A percentile compares a stretch with the other conserved stretches of the same genome.
Conservation (phyloP, 1,139 yeast species). For the Kodamaea ohmeri region DNA sequence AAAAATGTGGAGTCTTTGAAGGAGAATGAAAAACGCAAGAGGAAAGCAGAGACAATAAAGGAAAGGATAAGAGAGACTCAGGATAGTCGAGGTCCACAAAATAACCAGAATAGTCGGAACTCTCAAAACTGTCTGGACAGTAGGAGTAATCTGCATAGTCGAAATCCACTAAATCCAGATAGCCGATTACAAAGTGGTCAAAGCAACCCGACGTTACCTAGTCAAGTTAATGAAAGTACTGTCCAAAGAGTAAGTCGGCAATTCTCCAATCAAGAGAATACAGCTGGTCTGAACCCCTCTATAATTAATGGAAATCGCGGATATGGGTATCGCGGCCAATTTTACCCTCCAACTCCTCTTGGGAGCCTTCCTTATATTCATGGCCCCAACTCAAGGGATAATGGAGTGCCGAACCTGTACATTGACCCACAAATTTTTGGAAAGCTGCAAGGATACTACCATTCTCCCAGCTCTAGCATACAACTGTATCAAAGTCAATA, state of each 20-base stretch:
- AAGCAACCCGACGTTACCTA: too few species aligned
- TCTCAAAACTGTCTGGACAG: too few species aligned
- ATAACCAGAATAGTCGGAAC: not conserved
- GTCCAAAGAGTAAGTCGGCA: too few species aligned
- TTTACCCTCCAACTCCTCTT: too few species aligned
- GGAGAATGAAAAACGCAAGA: slow-evolving; percentile 17
- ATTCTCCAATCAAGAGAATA: too few species aligned
- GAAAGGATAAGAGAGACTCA: not conserved
- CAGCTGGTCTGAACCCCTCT: too few species aligned
- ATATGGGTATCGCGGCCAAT: not conserved
- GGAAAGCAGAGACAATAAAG: not conserved
- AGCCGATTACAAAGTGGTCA: too few species aligned
- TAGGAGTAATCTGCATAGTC: too few species aligned
- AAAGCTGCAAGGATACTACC: not conserved
- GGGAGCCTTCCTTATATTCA: not conserved
- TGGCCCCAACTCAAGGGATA: not conserved
- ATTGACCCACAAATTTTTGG: not conserved
- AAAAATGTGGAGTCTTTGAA: slow-evolving; percentile 28
- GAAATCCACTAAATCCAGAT: too few species aligned
- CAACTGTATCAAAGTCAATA: not conserved
- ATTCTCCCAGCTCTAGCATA: not conserved
- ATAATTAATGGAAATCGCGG: not conserved
- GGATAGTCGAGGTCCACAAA: not conserved
- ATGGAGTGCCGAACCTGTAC: not conserved
- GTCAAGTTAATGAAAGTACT: too few species aligned